Conservation (phyloP, 495 filamentous ascomycete genomes). For the Annulohypoxylon bovei region DNA sequence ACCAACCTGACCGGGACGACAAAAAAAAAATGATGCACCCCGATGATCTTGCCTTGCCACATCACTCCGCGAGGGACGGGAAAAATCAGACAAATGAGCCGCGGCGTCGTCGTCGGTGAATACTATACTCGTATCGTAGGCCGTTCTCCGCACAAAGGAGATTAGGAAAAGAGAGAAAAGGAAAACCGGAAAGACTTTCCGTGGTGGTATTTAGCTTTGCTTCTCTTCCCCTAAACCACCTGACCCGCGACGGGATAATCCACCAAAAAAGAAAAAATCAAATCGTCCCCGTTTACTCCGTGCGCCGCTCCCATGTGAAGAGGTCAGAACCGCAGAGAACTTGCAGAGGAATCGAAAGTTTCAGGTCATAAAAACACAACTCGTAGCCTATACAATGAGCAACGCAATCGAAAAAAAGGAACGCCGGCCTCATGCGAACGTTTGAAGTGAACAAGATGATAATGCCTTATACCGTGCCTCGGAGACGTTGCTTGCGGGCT, state of each 20-base stretch:
- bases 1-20: constrained; percentile 1
- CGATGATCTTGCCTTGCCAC: background rate
- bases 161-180: background rate
- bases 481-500: constrained; percentile 67
- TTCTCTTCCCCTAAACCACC: constrained; percentile 9
- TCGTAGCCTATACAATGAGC: constrained; percentile 41
- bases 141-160: constrained; percentile 8
- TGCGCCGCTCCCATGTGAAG: constrained; percentile 28
- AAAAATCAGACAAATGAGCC: background rate
- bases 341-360: background rate
- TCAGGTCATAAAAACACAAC: constrained; percentile 22
- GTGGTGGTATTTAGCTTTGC: constrained; percentile 8
- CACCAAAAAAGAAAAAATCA: constrained; percentile 2
- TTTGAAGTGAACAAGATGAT: constrained; percentile 10
- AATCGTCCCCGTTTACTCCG: constrained; percentile 23
- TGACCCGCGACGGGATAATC: constrained; percentile 5
- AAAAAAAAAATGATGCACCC: background rate
- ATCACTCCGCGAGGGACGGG: background rate
- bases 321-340: background rate
- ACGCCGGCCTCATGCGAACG: constrained; percentile 35
- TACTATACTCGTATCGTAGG: constrained; percentile 12
- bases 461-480: constrained; percentile 51
- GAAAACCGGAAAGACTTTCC: background rate
- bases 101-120: constrained; percentile 4
- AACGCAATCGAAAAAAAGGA: constrained; percentile 20